Conservation (phyloP, 331 rosid genomes). For the Quercus lobata region DNA sequence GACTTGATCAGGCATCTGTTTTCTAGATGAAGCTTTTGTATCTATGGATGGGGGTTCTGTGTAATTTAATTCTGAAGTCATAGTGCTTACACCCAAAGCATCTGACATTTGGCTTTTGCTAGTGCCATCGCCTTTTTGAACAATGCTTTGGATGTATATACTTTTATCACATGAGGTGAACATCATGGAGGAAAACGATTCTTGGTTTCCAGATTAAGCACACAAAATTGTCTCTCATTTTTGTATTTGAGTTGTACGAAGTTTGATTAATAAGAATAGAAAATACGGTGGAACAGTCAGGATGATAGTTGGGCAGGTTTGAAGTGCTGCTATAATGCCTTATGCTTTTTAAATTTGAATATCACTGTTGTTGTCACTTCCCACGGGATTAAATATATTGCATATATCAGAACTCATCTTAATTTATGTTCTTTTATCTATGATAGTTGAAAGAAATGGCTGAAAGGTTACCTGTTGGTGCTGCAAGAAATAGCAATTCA, state of each 20-base stretch:
- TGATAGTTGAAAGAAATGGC: constrained; percentile 39
- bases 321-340: not conserved
- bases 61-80: not conserved
- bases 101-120: not conserved
- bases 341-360: not conserved
- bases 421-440: not conserved
- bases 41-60: not conserved
- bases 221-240: not conserved
- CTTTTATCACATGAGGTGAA: not conserved
- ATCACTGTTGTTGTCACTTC: not conserved
- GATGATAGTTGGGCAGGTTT: not conserved
- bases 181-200: not conserved
- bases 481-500: constrained; percentile 12
- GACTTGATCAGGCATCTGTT: too few species aligned
- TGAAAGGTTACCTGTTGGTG: constrained; percentile 36
- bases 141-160: not conserved
- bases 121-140: not conserved
- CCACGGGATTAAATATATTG: not conserved
- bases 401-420: not conserved
- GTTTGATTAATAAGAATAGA: not conserved
- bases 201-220: not conserved
- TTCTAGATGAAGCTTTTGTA: not conserved
- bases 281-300: not conserved
- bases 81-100: not conserved
- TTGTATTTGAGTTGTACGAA: not conserved